Evolutionary conservation across 225 moss, liverwort and hornwort species (phyloP).

Genomic region (Marchantia paleacea): DNA sequence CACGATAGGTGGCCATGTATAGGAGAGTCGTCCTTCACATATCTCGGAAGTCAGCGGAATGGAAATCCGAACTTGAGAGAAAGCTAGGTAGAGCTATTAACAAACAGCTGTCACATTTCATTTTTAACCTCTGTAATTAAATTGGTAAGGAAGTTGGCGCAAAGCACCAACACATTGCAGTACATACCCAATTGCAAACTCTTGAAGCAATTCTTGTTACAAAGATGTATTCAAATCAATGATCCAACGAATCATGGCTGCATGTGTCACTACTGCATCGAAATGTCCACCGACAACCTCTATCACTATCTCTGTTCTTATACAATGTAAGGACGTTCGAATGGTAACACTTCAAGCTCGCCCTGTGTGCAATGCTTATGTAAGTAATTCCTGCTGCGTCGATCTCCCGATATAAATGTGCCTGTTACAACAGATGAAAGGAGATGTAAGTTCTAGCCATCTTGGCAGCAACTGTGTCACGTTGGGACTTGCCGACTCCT

Average conservation of each 20-base stretch:
- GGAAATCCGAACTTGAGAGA: not conserved
- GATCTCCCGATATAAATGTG: conserved; percentile 38
- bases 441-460: not conserved
- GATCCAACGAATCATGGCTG: not conserved
- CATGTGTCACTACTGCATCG: not conserved
- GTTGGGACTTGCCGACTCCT: too few relatives aligned
- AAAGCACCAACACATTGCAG: not conserved
- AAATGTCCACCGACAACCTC: conserved; percentile 20
- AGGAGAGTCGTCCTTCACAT: not conserved
- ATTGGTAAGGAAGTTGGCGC: not conserved
- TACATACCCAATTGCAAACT: not conserved
- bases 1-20: not conserved
- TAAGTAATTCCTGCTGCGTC: conserved; percentile 34
- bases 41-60: not conserved
- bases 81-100: not conserved
- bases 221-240: not conserved
- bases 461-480: not conserved
- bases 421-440: conserved; percentile 17
- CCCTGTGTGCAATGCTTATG: conserved; percentile 39
- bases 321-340: conserved; percentile 29
- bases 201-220: not conserved
- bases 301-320: conserved; percentile 2
- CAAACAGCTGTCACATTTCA: not conserved
- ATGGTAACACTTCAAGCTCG: conserved; percentile 34
- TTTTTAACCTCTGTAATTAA: not conserved